phyloP scores from a whole-genome alignment of 2,329 filamentous ascomycete species.

The Cladosporium sp. region DNA sequence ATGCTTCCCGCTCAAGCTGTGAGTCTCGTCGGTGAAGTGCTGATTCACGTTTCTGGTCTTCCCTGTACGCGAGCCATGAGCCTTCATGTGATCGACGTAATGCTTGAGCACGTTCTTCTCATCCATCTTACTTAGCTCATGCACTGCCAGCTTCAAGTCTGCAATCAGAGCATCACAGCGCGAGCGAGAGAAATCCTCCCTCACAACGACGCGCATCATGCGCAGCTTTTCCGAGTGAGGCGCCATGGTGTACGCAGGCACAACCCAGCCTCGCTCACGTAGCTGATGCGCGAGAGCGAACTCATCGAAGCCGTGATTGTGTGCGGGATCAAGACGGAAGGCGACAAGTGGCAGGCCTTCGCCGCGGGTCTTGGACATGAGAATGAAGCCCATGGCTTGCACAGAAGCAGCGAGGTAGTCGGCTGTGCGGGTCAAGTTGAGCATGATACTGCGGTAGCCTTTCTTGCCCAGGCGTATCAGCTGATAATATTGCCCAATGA shows the following conservation, averaged over 20 bases:
- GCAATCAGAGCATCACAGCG: slow-evolving; percentile 72
- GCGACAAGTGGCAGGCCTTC: slow-evolving; percentile 83
- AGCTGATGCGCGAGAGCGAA: slow-evolving; percentile 69
- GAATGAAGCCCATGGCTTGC: slow-evolving; percentile 71
- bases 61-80: slow-evolving; percentile 16
- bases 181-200: slow-evolving; percentile 82
- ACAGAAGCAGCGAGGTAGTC: slow-evolving; percentile 78
- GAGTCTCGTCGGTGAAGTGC: slow-evolving; percentile 66
- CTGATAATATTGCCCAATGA: slow-evolving; percentile 97
- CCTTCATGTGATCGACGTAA: slow-evolving; percentile 42
- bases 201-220: slow-evolving; percentile 86
- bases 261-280: slow-evolving; percentile 83
- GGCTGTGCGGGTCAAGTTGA: slow-evolving; percentile 81
- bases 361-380: slow-evolving; percentile 77
- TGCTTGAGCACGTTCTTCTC: slow-evolving; percentile 64
- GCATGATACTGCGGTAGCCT: slow-evolving; percentile 90
- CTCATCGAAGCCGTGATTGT: slow-evolving; percentile 52
- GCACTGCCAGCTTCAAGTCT: slow-evolving; percentile 74
- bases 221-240: slow-evolving; percentile 78
- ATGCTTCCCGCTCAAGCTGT: slow-evolving; percentile 82
- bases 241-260: slow-evolving; percentile 96
- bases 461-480: slow-evolving; percentile 90
- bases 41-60: slow-evolving; percentile 33
- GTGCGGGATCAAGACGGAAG: slow-evolving; percentile 64
- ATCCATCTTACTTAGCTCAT: slow-evolving; percentile 70